phyloP scores from a whole-genome alignment of 129 eudicot genomes.

The Flaveria ramosissima region DNA sequence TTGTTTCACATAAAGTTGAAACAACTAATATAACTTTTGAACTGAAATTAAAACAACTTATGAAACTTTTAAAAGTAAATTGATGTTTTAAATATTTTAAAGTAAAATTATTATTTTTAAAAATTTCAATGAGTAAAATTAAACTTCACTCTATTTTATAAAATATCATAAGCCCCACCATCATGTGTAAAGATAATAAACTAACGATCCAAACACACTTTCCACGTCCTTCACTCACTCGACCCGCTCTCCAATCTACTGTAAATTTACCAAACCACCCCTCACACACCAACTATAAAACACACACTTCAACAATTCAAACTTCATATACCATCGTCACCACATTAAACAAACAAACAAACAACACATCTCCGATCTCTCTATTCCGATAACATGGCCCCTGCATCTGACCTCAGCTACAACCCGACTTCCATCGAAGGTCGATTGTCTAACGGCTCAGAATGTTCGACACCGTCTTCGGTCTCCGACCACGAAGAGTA shows the following conservation, averaged over 20 bases:
- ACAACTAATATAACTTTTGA: no score
- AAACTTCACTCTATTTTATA: no score
- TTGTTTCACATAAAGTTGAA: no score
- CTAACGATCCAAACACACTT: slow-evolving; percentile 9
- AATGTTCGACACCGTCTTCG: slow-evolving; percentile 22
- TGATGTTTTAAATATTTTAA: no score
- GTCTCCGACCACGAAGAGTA: slow-evolving; percentile 59
- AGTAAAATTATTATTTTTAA: no score
- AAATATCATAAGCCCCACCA: background rate
- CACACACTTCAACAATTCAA: background rate
- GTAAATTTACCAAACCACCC: slow-evolving; percentile 24
- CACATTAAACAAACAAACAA: background rate
- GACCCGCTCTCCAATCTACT: background rate
- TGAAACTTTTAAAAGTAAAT: no score
- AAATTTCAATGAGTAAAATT: no score
- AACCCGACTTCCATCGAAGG: background rate
- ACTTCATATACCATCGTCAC: background rate
- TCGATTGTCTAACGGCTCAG: slow-evolving; percentile 20
- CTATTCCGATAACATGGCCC: slow-evolving; percentile 27
- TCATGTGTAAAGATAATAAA: slow-evolving; percentile 11
- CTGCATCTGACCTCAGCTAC: background rate
- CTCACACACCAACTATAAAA: slow-evolving; percentile 12
- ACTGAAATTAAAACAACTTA: no score
- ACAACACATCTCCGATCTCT: background rate
- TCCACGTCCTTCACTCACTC: slow-evolving; percentile 16